Percentiles rank a stretch among this genome's conserved stretches.
Evolutionary conservation across 2,329 filamentous ascomycete genomes (phyloP).

Genomic region (Myrmaecium sp.): DNA sequence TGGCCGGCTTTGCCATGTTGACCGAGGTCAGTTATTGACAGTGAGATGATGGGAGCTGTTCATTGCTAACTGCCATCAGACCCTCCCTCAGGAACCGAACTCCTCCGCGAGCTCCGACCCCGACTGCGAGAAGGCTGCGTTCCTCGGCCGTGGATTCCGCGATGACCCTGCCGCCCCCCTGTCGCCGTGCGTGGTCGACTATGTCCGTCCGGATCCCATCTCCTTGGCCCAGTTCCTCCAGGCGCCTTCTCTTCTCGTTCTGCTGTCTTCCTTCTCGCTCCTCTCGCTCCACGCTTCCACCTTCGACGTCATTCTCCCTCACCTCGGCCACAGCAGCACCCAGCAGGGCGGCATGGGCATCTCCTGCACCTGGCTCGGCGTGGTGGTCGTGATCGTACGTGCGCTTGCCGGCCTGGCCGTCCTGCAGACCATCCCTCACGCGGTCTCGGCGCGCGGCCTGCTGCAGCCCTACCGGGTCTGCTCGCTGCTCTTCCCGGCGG

Average conservation of each 20-base stretch:
- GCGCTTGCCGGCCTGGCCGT: slow-evolving; percentile 23
- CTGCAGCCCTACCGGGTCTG: slow-evolving; percentile 26
- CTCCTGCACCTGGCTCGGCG: slow-evolving; percentile 26
- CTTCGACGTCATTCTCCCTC: slow-evolving; percentile 31
- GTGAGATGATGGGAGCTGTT: slow-evolving; percentile 1
- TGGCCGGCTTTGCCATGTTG: slow-evolving; percentile 22
- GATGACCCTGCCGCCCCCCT: slow-evolving; percentile 19
- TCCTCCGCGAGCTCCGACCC: slow-evolving; percentile 10
- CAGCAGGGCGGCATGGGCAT: slow-evolving; percentile 29
- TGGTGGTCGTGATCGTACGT: slow-evolving; percentile 25
- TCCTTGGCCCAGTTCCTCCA: slow-evolving; percentile 27
- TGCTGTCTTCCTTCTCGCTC: slow-evolving; percentile 33
- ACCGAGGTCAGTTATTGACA: slow-evolving; percentile 18
- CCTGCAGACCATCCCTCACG: slow-evolving; percentile 18
- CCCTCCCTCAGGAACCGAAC: slow-evolving; percentile 13
- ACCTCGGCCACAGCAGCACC: slow-evolving; percentile 28
- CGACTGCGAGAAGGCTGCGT: slow-evolving; percentile 30
- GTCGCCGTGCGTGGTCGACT: slow-evolving; percentile 18
- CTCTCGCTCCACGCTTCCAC: slow-evolving; percentile 39
- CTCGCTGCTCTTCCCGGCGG: slow-evolving; percentile 21
- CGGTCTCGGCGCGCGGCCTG: slow-evolving; percentile 23
- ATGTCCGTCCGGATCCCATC: slow-evolving; percentile 22
- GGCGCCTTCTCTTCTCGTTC: slow-evolving; percentile 27
- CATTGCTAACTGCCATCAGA: slow-evolving; percentile 9
- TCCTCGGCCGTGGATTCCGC: slow-evolving; percentile 22